Conservation (phyloP, 306 rosid genomes). For the Vicia villosa region DNA sequence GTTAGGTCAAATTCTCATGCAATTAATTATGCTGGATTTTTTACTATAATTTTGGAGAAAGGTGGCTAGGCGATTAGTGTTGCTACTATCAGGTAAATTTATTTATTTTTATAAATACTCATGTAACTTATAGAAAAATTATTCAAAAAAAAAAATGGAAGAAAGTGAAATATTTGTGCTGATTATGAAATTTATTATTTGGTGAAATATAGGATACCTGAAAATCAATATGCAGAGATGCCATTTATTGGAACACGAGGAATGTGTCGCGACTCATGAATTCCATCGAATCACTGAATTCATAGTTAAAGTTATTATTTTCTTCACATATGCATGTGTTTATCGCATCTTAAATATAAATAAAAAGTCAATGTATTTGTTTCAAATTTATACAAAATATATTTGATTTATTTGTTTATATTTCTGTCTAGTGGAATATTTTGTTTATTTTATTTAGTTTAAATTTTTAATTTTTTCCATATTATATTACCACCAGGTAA, state of each 20-base stretch:
- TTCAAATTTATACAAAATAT: neutral
- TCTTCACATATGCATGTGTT: no score
- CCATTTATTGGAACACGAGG: slow-evolving; percentile 95
- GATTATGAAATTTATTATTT: slow-evolving; percentile 25
- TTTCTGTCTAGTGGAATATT: no score
- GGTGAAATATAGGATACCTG: slow-evolving; percentile 76
- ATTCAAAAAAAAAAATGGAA: no score
- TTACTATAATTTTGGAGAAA: slow-evolving; percentile 76
- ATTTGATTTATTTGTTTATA: no score
- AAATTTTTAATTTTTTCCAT: neutral
- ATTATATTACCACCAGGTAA: neutral
- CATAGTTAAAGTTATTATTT: neutral
- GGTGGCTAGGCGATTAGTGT: slow-evolving; percentile 63
- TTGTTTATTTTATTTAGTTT: neutral
- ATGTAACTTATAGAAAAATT: neutral
- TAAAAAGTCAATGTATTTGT: neutral
- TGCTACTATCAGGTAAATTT: slow-evolving; percentile 75
- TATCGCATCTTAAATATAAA: neutral
- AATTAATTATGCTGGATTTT: slow-evolving; percentile 68
- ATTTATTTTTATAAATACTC: neutral
- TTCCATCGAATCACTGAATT: slow-evolving; percentile 68
- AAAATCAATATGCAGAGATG: slow-evolving; percentile 80
- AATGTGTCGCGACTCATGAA: slow-evolving; percentile 82
- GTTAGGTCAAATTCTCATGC: slow-evolving; percentile 75
- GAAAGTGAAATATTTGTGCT: neutral